phyloP scores from a whole-genome alignment of 129 eudicot species.

The carrot (Daucus carota) region DH1_v3.0 NC_030381.2:39408001-39408500 shows the following conservation, averaged over 20 bases:
- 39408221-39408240: neutral
- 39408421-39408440: neutral
- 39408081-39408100: too few species aligned
- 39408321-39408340: neutral
- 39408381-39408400: neutral
- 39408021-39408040: too few species aligned
- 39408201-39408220: neutral
- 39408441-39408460: slow-evolving; percentile 3
- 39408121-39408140: neutral
- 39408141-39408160: neutral
- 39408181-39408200: too few species aligned
- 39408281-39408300: neutral
- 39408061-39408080: too few species aligned
- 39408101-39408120: too few species aligned
- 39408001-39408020: neutral
- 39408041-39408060: too few species aligned
- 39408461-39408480: neutral
- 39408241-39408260: neutral
- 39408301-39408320: neutral
- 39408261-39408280: neutral
- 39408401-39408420: slow-evolving; percentile 1
- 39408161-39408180: too few species aligned
- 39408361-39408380: neutral
- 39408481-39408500: neutral
- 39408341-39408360: neutral